Evolutionary conservation across 2,329 filamentous ascomycete genomes (phyloP).

Genomic region (Diaporthe vexans): DNA sequence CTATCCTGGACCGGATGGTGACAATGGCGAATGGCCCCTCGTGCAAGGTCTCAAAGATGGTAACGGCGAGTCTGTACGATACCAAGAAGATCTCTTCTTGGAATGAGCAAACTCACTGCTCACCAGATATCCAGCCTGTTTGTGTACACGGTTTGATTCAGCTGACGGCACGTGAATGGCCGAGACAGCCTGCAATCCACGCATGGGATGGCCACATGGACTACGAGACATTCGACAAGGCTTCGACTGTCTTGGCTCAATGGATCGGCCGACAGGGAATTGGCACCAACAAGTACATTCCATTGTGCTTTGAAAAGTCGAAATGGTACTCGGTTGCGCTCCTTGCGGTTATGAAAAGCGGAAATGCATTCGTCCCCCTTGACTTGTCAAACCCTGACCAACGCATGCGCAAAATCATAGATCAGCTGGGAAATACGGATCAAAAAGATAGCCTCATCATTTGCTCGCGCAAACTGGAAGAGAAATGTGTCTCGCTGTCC

Average conservation of each 20-base stretch:
- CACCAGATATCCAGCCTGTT: background rate
- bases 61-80: background rate
- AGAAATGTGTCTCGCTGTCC: background rate
- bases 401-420: background rate
- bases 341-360: conserved; percentile 39
- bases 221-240: background rate
- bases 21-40: background rate
- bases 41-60: background rate
- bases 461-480: background rate
- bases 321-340: conserved; percentile 39
- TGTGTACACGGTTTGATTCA: background rate
- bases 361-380: conserved; percentile 33
- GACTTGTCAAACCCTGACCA: conserved; percentile 52
- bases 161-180: background rate
- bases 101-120: background rate
- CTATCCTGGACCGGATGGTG: background rate
- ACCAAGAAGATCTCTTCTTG: background rate
- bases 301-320: conserved; percentile 39
- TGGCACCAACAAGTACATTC: conserved; percentile 15
- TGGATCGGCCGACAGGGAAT: background rate
- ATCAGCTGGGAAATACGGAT: background rate
- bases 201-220: conserved; percentile 5
- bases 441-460: background rate
- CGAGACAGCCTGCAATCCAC: background rate
- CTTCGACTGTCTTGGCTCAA: background rate